Evolutionary conservation across 163 green algal genomes (phyloP), one percentile per base, ranked within the genome.

Genomic region (Prototheca wickerhamii): DNA sequence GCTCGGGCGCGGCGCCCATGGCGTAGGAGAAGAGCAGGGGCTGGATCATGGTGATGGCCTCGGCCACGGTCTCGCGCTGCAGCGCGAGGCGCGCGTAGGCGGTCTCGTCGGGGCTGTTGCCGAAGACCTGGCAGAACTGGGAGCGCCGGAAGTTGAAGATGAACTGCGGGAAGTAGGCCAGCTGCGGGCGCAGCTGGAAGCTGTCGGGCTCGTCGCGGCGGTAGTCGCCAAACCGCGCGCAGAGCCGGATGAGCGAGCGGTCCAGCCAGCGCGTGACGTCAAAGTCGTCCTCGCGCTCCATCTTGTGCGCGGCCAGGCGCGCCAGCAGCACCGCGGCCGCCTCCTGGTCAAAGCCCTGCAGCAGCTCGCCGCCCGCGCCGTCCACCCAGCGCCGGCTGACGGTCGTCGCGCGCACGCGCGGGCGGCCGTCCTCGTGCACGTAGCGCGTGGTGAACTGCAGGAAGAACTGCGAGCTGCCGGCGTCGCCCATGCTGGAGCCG

Each of bases 91-190:
- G 87, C 63, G 83, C 93, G 73, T 89, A 96, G 0, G 89, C 93
- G 1, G 92, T 99, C 80, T 99, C 93, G 67, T 99, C 93, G 4
- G 93, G 93, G n/a, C 73, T 87, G 74, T 93, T 95, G 69, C 89
- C 91, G 76, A 98, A 97, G 63, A 97, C 87, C 78, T 95, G 88
- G 50, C 93, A 84, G 74, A 94, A 96, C 61, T 86, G 83, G 33
- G 76, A 89, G 29, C 91, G 77, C 7, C 90, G 79, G 64, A 99
- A 83, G 80, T 98, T 96, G 85, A 99, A 99, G 85, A 99, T 94
- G 83, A 99, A 99, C 79, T 97, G 90, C 7, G 93, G 93, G 80
- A 89, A 97, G 78, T 94, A 95, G 64, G 72, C 78, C 52, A 99
- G 84, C 74, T 93, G 80, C 8, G 81, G 84, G 20, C 76, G 74